Percentiles rank a stretch among this genome's conserved stretches.
phyloP scores from a whole-genome alignment of 73 alveolate genomes.

The Uronychia setigera region DNA sequence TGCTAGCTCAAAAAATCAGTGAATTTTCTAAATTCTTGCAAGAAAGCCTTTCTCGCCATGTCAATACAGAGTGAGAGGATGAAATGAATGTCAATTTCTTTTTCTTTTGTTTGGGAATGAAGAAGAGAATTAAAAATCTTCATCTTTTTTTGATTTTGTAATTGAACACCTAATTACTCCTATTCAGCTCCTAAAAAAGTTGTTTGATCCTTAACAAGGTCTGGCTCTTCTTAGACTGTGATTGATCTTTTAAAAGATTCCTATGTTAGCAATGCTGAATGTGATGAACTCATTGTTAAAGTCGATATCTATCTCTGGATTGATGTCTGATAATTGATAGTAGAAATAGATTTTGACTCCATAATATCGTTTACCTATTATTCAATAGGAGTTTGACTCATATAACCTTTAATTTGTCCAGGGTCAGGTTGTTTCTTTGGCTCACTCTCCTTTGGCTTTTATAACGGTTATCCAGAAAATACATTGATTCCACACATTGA shows the following conservation, averaged over 20 bases:
- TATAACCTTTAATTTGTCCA: too few species aligned
- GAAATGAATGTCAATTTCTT: background rate
- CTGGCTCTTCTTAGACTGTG: too few species aligned
- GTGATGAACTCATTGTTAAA: too few species aligned
- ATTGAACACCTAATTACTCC: too few species aligned
- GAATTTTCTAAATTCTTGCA: background rate
- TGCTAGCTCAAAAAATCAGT: background rate
- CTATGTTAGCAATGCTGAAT: too few species aligned
- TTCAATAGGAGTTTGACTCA: too few species aligned
- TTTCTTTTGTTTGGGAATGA: background rate
- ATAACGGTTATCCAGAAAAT: background rate
- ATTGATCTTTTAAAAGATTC: too few species aligned
- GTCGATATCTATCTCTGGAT: too few species aligned
- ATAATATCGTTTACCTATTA: background rate
- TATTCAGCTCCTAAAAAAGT: too few species aligned
- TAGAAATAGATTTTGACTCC: too few species aligned
- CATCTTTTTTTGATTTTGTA: background rate
- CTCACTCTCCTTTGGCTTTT: conserved; percentile 1
- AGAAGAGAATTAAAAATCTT: background rate
- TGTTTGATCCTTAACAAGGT: too few species aligned
- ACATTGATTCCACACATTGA: background rate
- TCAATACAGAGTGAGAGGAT: background rate
- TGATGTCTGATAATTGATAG: too few species aligned
- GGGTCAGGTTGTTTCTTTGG: background rate
- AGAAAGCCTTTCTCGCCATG: background rate